Conservation (phyloP, 257 asterid species). For the Plantago elongata region DNA sequence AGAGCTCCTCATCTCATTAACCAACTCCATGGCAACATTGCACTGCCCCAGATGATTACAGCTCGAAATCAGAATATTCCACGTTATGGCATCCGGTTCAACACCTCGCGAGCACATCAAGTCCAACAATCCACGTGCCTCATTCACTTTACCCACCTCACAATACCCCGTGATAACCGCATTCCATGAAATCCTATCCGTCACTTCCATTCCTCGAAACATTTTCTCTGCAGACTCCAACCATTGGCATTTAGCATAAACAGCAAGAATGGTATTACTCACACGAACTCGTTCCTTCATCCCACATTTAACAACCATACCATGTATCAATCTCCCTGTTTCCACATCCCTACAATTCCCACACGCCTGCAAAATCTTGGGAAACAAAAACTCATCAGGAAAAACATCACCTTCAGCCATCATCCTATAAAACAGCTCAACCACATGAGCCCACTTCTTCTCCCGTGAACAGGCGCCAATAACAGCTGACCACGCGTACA, state of each 20-base stretch:
- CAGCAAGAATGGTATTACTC: conserved; percentile 60
- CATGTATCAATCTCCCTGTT: conserved; percentile 63
- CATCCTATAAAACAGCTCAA: conserved; percentile 58
- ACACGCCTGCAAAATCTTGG: conserved; percentile 75
- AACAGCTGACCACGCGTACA: conserved; percentile 76
- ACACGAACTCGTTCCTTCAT: conserved; percentile 42
- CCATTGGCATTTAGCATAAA: conserved; percentile 62
- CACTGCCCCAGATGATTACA: conserved; percentile 54
- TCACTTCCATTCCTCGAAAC: conserved; percentile 44
- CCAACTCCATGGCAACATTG: conserved; percentile 49
- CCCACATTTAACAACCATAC: conserved; percentile 43
- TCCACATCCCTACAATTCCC: conserved; percentile 55
- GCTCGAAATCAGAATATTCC: conserved; percentile 64
- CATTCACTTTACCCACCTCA: conserved; percentile 38
- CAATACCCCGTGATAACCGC: conserved; percentile 63
- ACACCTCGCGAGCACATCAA: conserved; percentile 48
- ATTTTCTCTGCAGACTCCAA: conserved; percentile 46
- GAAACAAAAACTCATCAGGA: conserved; percentile 62
- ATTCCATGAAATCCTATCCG: conserved; percentile 73
- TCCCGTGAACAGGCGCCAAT: conserved; percentile 78
- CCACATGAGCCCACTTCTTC: conserved; percentile 60
- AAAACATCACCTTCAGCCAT: conserved; percentile 45
- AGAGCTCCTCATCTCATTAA: conserved; percentile 54
- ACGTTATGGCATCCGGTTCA: conserved; percentile 59
- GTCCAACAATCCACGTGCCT: conserved; percentile 45